Evolutionary conservation across 345 rosid species (phyloP).

Genomic region (Erucastrum elatum): DNA sequence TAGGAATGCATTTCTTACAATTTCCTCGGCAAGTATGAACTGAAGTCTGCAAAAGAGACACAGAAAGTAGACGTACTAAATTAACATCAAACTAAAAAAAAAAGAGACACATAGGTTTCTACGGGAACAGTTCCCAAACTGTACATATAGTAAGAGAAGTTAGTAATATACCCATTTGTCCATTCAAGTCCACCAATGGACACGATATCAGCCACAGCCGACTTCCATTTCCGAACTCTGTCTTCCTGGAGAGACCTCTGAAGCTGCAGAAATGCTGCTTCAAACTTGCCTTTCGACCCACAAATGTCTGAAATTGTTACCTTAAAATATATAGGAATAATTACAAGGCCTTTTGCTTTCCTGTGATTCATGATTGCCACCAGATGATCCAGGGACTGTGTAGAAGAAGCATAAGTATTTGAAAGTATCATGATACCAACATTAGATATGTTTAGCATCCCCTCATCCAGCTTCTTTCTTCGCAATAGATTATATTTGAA

Average conservation of each 20-base stretch:
- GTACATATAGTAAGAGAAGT: conserved; percentile 11
- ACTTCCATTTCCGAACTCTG: conserved; percentile 15
- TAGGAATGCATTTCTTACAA: conserved; percentile 8
- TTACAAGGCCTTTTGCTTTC: conserved; percentile 1
- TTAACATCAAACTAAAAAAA: neutral
- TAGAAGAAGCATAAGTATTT: neutral
- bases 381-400: conserved; percentile 20
- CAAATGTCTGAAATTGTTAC: conserved; percentile 26
- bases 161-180: conserved; percentile 15
- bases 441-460: neutral
- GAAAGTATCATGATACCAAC: conserved; percentile 29
- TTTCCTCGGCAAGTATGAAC: conserved; percentile 11
- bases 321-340: conserved; percentile 27
- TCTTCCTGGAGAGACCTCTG: neutral
- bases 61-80: neutral
- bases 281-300: conserved; percentile 2
- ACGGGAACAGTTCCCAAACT: neutral
- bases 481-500: conserved; percentile 11
- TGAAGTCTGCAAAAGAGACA: neutral
- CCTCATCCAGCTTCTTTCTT: neutral
- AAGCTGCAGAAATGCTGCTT: conserved; percentile 3
- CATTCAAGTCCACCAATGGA: conserved; percentile 25
- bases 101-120: neutral
- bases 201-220: neutral
- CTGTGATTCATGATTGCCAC: conserved; percentile 6